These are phyloP conservation scores for Exophiala spinifera DNA, from an alignment of 2,329 filamentous ascomycete species.

Conservation along the genomic window DNA sequence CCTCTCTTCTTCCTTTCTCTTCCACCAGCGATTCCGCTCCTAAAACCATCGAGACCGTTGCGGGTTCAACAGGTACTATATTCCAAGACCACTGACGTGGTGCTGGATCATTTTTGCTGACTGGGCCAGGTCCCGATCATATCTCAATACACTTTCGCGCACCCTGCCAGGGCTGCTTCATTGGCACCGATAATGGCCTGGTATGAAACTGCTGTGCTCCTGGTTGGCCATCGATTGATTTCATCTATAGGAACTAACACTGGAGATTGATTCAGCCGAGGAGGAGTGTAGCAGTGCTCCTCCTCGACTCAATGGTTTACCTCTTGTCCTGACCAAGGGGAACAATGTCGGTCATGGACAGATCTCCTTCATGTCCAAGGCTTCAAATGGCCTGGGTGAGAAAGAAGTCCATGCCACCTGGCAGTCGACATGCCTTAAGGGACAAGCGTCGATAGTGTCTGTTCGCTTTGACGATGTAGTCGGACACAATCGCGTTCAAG, in stretches of 20 bases:
- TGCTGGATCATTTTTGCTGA: slow-evolving; percentile 3
- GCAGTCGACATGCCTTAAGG: slow-evolving; percentile 32
- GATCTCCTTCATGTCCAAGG: slow-evolving; percentile 27
- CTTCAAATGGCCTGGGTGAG: slow-evolving; percentile 21
- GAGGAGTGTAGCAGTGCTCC: slow-evolving; percentile 30
- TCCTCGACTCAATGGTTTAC: slow-evolving; percentile 33
- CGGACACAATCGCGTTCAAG: slow-evolving; percentile 23
- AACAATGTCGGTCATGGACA: slow-evolving; percentile 25
- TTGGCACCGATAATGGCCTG: slow-evolving; percentile 22
- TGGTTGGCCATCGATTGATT: slow-evolving; percentile 5
- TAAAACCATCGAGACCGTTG: slow-evolving; percentile 24
- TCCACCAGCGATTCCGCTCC: slow-evolving; percentile 1
- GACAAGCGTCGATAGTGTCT: slow-evolving; percentile 32
- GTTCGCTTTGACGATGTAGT: slow-evolving; percentile 29
- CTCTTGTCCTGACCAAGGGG: slow-evolving; percentile 20
- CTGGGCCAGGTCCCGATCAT: slow-evolving; percentile 16
- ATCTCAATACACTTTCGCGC: slow-evolving; percentile 24
- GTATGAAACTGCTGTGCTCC: slow-evolving; percentile 13
- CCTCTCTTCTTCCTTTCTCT: slow-evolving; percentile 17
- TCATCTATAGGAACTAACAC: slow-evolving; percentile 30
- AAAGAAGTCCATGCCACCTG: slow-evolving; percentile 28
- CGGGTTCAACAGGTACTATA: slow-evolving; percentile 27
- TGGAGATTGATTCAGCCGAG: slow-evolving; percentile 30
- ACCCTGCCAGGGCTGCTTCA: slow-evolving; percentile 24
- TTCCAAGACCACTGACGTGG: too few species aligned